Evolutionary conservation across 495 filamentous ascomycete genomes (phyloP).

Genomic region (Penicillium crystallinum): DNA sequence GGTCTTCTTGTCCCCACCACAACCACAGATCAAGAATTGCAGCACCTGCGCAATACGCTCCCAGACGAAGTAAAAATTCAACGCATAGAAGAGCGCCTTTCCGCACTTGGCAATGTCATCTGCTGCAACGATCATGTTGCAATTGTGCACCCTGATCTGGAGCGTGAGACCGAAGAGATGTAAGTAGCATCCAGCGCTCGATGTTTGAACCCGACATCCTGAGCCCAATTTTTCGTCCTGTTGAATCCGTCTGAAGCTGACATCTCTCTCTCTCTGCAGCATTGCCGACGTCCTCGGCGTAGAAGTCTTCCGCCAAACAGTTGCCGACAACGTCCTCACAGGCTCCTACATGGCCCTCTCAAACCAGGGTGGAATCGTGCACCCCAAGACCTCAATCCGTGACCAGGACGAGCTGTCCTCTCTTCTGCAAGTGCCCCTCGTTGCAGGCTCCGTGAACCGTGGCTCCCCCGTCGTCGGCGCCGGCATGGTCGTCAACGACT

Average conservation of each 20-base stretch:
- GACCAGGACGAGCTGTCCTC: slow-evolving; percentile 96
- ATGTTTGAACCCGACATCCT: background rate
- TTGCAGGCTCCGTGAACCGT: slow-evolving; percentile 89
- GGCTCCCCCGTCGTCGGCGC: slow-evolving; percentile 92
- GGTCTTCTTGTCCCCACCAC: slow-evolving; percentile 92
- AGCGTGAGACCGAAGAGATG: slow-evolving; percentile 93
- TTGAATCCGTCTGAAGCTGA: background rate
- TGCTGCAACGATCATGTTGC: slow-evolving; percentile 95
- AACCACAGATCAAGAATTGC: slow-evolving; percentile 96
- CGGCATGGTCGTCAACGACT: slow-evolving; percentile 98
- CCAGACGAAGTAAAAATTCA: slow-evolving; percentile 87
- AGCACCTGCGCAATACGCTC: slow-evolving; percentile 89
- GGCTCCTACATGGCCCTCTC: slow-evolving; percentile 93
- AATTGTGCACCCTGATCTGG: slow-evolving; percentile 91
- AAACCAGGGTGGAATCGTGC: slow-evolving; percentile 95
- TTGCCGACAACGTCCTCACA: slow-evolving; percentile 93
- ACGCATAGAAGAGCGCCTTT: slow-evolving; percentile 94
- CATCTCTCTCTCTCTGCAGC: slow-evolving; percentile 15
- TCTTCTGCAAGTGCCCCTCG: slow-evolving; percentile 89
- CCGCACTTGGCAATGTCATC: slow-evolving; percentile 94
- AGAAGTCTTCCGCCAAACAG: slow-evolving; percentile 96
- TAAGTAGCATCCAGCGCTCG: slow-evolving; percentile 10
- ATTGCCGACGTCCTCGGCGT: slow-evolving; percentile 96
- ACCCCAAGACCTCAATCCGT: slow-evolving; percentile 92
- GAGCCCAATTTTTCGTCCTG: background rate